Base-by-base conservation (phyloP, 176 grass and related monocot species). In the Bonia amplexicaulis region DNA sequence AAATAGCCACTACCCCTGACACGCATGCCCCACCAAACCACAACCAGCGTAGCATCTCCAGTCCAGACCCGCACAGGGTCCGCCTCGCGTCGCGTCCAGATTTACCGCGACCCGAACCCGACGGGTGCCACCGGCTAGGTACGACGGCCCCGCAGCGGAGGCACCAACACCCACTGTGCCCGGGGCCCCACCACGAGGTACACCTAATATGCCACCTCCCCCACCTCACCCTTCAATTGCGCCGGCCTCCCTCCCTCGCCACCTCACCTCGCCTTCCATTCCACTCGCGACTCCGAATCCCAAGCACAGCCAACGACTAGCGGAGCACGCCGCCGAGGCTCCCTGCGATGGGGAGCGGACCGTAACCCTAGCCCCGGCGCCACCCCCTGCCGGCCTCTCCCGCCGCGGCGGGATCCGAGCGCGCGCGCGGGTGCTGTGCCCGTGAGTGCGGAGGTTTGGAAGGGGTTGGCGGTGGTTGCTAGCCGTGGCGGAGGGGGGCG, bases 131-230 rank as follows among this genome's bases (percentile, higher is more conserved):
- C 71, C 3, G 5, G 16, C 13, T 13, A 5, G 5, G 5, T 4
- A 8, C 40, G 7, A 8, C 7, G 7, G 77, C 25, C 71, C 40
- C 66, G 6, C 70, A 7, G 22, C 20, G 27, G 68, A 67, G 40
- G 27, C 29, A 55, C 73, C 78, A 78, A 63, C 82, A 12, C 65
- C 84, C 66, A 44, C 88, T 83, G 84, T 41, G 0, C 44, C 1
- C 0, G 1, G 37, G 84, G 58, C 0, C 84, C 88, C 84, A 40
- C 79, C 66, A 73, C 79, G 73, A 55, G 66, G 55, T 42, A 52
- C 51, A 90, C 58, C 84, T 60, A 90, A 73, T 83, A 66, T 65
- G 83, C 78, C 78, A 86, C 65, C 57, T 49, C 68, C 77, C 51
- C 6, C 23, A 7, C 42, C 66, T 9, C 62, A 2, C 41, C 60